These are phyloP conservation scores for Suillus subaureus DNA, from an alignment of 768 basidiomycete genomes.

Conservation along the genomic window DNA sequence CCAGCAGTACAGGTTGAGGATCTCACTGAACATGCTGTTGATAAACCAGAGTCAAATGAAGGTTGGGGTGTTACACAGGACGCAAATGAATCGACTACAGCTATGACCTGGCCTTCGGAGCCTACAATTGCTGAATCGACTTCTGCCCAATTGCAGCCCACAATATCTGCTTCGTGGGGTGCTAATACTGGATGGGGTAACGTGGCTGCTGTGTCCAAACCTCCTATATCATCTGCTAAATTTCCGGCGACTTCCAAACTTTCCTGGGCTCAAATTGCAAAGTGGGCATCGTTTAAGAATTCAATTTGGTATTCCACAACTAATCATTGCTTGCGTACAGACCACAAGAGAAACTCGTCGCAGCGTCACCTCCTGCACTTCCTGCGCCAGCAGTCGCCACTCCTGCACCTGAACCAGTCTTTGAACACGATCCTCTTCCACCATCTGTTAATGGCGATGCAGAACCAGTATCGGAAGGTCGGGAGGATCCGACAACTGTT, in stretches of 20 bases:
- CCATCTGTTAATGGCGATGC: constrained; percentile 34
- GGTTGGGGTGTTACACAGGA: constrained; percentile 16
- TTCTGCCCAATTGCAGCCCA: constrained; percentile 15
- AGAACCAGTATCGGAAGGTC: constrained; percentile 43
- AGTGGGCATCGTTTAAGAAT: constrained; percentile 43
- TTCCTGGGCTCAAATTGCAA: constrained; percentile 86
- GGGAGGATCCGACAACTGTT: constrained; percentile 77
- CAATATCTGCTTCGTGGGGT: constrained; percentile 37
- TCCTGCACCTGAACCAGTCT: constrained; percentile 24
- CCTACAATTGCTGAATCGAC: constrained; percentile 15
- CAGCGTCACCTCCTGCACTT: constrained; percentile 38
- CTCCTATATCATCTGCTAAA: constrained; percentile 41
- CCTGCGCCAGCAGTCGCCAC: constrained; percentile 22
- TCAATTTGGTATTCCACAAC: constrained; percentile 2
- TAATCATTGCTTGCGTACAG: constrained; percentile 35
- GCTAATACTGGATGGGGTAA: constrained; percentile 41
- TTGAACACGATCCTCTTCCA: constrained; percentile 28
- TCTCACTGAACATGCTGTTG: constrained; percentile 15
- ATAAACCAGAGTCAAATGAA: constrained; percentile 23
- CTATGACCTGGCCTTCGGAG: constrained; percentile 18
- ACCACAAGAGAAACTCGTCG: constrained; percentile 64
- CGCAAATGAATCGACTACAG: constrained; percentile 12
- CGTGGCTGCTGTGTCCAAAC: constrained; percentile 21
- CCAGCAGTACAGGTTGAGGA: constrained; percentile 19
- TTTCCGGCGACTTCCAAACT: constrained; percentile 74